These are phyloP conservation scores for Nepenthes mirabilis DNA, from an alignment of 148 eudicot genomes.

Conservation along the genomic window DNA sequence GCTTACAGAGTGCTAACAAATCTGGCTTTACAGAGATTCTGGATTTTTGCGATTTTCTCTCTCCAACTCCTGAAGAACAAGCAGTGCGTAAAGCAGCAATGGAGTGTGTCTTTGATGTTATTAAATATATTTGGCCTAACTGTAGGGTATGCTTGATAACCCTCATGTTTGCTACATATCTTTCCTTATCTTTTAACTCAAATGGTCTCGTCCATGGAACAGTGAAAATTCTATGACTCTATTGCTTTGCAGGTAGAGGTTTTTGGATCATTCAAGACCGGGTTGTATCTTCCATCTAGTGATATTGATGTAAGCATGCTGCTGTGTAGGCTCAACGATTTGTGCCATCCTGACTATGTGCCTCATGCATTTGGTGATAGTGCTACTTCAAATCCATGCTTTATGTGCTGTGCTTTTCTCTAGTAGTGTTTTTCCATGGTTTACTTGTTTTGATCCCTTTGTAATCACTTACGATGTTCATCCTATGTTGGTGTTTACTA, in stretches of 20 bases:
- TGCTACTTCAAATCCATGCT: too few relatives aligned
- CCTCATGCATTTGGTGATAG: too few relatives aligned
- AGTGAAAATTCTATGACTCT: not conserved
- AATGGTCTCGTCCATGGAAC: not conserved
- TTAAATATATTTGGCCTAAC: constrained; percentile 82
- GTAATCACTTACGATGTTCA: too few relatives aligned
- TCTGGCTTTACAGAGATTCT: constrained; percentile 47
- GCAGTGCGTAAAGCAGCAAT: constrained; percentile 59
- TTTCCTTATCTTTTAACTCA: not conserved
- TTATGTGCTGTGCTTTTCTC: too few relatives aligned
- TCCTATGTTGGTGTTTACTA: too few relatives aligned
- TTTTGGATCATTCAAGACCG: constrained; percentile 95
- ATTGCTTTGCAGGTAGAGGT: constrained; percentile 66
- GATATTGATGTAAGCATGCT: constrained; percentile 76
- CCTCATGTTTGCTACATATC: not conserved
- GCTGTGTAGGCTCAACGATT: constrained; percentile 2
- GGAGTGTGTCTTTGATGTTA: constrained; percentile 57
- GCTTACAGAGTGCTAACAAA: not conserved
- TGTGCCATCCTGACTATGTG: not conserved
- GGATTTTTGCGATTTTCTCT: constrained; percentile 90
- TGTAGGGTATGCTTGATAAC: constrained; percentile 41
- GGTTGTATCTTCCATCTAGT: constrained; percentile 90
- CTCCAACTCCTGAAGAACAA: constrained; percentile 85
- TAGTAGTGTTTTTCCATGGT: too few relatives aligned
- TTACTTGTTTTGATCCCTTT: too few relatives aligned